Conservation (phyloP, 495 filamentous ascomycete species). For the Hypoxylon trugodes region DNA sequence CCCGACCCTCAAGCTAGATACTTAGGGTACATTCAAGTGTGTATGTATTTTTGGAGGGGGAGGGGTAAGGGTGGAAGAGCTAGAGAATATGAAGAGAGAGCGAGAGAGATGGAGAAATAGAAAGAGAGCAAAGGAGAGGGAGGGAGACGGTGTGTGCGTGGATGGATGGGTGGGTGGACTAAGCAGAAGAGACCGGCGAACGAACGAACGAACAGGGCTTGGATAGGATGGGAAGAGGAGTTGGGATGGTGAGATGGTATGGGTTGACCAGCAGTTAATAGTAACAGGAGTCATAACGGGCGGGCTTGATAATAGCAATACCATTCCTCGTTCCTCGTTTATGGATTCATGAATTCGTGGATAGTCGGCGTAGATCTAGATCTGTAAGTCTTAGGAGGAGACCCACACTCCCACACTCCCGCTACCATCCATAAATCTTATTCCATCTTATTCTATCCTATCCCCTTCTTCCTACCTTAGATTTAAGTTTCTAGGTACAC, state of each 20-base stretch:
- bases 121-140: no score
- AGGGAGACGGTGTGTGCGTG: background rate
- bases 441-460: background rate
- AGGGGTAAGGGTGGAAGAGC: background rate
- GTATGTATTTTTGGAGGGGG: background rate
- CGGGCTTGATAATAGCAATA: background rate
- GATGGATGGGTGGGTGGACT: slow-evolving; percentile 8
- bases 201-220: background rate
- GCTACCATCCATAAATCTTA: no score
- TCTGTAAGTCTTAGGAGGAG: slow-evolving; percentile 20
- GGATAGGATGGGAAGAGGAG: background rate
- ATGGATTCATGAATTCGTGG: no score
- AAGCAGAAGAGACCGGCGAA: background rate
- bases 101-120: background rate
- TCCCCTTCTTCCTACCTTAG: no score
- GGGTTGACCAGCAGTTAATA: background rate
- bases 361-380: slow-evolving; percentile 9
- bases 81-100: no score
- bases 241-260: no score
- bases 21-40: background rate
- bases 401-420: slow-evolving; percentile 6
- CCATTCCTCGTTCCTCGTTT: background rate
- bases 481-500: no score
- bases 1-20: background rate
- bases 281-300: background rate